Conservation (phyloP, 2,329 filamentous ascomycete genomes). For the Saccharata proteae region DNA sequence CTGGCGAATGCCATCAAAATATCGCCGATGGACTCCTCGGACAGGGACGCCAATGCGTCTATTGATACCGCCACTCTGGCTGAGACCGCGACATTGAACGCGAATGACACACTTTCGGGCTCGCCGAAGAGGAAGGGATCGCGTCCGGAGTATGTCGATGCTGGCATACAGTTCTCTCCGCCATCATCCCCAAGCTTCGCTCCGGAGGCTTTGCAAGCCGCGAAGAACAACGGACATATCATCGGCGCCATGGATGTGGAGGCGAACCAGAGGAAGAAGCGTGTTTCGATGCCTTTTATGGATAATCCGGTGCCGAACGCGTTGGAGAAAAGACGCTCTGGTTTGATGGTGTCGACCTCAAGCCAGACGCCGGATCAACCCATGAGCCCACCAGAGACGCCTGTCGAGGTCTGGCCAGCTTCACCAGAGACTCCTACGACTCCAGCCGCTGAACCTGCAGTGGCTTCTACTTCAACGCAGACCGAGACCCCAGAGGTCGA, state of each 20-base stretch:
- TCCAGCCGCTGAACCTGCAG: constrained; percentile 25
- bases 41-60: not conserved
- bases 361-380: constrained; percentile 53
- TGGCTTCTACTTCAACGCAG: constrained; percentile 50
- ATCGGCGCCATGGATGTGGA: constrained; percentile 40
- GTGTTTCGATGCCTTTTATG: constrained; percentile 41
- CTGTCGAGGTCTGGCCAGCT: constrained; percentile 34
- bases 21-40: not conserved
- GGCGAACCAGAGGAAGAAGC: constrained; percentile 62
- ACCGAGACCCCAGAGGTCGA: too few species aligned
- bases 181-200: constrained; percentile 56
- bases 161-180: constrained; percentile 73
- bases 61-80: not conserved
- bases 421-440: constrained; percentile 29
- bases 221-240: constrained; percentile 13
- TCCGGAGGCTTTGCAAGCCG: constrained; percentile 12
- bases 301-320: too few species aligned
- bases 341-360: constrained; percentile 50
- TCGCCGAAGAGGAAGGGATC: constrained; percentile 16
- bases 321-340: too few species aligned
- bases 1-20: constrained; percentile 20
- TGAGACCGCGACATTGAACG: not conserved
- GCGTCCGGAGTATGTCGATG: constrained; percentile 53
- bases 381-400: constrained; percentile 53
- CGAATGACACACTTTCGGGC: not conserved